Evolutionary conservation across 345 rosid genomes (phyloP).

Genomic region (Citrus australasica): DNA sequence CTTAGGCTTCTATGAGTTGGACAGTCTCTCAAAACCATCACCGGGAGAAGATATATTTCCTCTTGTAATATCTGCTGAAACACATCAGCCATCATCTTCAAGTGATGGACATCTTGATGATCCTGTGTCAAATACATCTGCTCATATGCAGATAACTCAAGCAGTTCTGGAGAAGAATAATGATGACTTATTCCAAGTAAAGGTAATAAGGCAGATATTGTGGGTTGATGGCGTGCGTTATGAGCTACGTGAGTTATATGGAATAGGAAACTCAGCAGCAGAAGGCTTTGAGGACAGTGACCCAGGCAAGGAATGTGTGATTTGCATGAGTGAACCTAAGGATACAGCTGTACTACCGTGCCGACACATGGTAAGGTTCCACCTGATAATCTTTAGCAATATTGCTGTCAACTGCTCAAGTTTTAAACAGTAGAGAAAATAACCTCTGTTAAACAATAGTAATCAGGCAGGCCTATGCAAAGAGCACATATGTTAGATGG

Average conservation of each 20-base stretch:
- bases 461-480: background rate
- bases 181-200: slow-evolving; percentile 50
- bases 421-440: background rate
- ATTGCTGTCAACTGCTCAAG: background rate
- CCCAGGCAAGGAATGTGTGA: slow-evolving; percentile 80
- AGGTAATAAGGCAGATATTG: slow-evolving; percentile 75
- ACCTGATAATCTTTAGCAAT: background rate
- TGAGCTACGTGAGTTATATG: slow-evolving; percentile 76
- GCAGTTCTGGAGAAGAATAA: slow-evolving; percentile 59
- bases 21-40: slow-evolving; percentile 73
- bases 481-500: background rate
- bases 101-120: slow-evolving; percentile 18
- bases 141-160: slow-evolving; percentile 77
- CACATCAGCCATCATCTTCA: slow-evolving; percentile 29
- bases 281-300: slow-evolving; percentile 53
- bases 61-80: slow-evolving; percentile 78
- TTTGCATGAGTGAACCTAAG: slow-evolving; percentile 91
- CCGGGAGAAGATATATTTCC: slow-evolving; percentile 71
- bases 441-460: background rate
- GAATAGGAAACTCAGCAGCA: slow-evolving; percentile 58
- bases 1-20: slow-evolving; percentile 73
- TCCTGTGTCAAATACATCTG: slow-evolving; percentile 30
- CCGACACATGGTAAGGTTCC: slow-evolving; percentile 76
- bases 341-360: slow-evolving; percentile 87
- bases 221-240: slow-evolving; percentile 76